These are phyloP conservation scores for Microcyclosporella mali DNA, from an alignment of 2,329 filamentous ascomycete species.

Conservation along the genomic window DNA sequence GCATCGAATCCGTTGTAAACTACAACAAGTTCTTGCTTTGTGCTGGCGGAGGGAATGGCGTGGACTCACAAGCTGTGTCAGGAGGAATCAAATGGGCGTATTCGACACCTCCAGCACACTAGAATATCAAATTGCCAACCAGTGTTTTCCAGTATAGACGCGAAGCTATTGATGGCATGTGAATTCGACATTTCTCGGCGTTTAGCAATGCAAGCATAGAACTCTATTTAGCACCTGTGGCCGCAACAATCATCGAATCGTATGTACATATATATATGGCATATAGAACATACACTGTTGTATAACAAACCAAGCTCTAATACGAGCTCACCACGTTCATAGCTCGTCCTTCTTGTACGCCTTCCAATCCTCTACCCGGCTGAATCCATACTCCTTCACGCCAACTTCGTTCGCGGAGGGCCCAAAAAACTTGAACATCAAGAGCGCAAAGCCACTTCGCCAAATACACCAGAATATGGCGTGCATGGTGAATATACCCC, in stretches of 20 bases:
- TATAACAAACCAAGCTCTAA: no score
- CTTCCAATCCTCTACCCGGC: slow-evolving; percentile 11
- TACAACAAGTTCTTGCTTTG: slow-evolving; percentile 8
- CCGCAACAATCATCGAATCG: no score
- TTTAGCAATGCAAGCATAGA: no score
- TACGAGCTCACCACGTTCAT: no score
- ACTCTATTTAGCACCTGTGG: no score
- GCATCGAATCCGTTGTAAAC: slow-evolving; percentile 2
- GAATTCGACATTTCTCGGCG: no score
- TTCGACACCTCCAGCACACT: slow-evolving; percentile 5
- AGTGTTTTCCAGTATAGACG: no score
- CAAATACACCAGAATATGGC: slow-evolving; percentile 9
- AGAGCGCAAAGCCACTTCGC: slow-evolving; percentile 11
- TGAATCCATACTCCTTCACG: slow-evolving; percentile 27
- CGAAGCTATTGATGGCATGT: no score
- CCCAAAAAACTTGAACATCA: slow-evolving; percentile 18
- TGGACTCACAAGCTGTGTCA: slow-evolving; percentile 4
- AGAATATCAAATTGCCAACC: no score
- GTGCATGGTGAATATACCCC: slow-evolving; percentile 17
- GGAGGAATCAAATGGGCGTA: slow-evolving; percentile 3
- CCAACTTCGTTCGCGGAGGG: slow-evolving; percentile 21
- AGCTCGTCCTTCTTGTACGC: neutral
- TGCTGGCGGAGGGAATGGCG: slow-evolving; percentile 1
- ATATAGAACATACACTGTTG: no score
- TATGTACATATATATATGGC: no score